phyloP scores from a whole-genome alignment of 208 protist genomes.

The Acanthamoeba culbertsoni region DNA sequence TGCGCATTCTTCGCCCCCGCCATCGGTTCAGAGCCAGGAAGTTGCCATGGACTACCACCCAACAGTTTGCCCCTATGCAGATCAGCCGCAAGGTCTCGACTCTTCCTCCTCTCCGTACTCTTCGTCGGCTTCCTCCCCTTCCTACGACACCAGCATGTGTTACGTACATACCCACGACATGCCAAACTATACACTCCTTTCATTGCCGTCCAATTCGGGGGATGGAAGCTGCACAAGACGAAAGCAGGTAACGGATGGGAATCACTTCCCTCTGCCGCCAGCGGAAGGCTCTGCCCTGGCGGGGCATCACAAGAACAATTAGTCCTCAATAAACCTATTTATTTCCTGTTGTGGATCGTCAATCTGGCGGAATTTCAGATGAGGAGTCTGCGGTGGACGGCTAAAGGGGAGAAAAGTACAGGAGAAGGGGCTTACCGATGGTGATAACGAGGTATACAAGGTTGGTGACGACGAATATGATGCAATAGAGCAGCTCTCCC shows the following conservation, averaged over 20 bases:
- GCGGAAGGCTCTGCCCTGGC: no score
- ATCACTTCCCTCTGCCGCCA: no score
- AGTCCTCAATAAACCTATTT: no score
- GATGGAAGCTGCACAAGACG: no score
- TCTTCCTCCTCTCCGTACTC: not conserved
- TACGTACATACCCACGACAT: no score
- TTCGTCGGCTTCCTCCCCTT: not conserved
- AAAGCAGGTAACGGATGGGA: no score
- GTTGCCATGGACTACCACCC: not conserved
- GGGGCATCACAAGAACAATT: no score
- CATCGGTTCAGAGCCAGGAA: not conserved
- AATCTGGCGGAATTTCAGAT: no score
- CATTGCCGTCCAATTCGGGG: no score
- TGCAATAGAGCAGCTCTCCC: not conserved
- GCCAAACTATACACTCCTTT: no score
- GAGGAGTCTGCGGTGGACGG: not conserved
- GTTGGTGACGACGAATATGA: not conserved
- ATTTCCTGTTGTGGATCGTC: no score
- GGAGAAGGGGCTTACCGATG: not conserved
- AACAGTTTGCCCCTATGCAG: not conserved
- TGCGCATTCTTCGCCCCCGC: not conserved
- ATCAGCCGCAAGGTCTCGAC: not conserved
- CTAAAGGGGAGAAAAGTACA: not conserved
- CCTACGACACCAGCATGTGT: not conserved
- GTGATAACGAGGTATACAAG: not conserved